These are phyloP conservation scores for Smittium culicis DNA, from an alignment of 371 early-diverging fungal species.

Conservation along the genomic window DNA sequence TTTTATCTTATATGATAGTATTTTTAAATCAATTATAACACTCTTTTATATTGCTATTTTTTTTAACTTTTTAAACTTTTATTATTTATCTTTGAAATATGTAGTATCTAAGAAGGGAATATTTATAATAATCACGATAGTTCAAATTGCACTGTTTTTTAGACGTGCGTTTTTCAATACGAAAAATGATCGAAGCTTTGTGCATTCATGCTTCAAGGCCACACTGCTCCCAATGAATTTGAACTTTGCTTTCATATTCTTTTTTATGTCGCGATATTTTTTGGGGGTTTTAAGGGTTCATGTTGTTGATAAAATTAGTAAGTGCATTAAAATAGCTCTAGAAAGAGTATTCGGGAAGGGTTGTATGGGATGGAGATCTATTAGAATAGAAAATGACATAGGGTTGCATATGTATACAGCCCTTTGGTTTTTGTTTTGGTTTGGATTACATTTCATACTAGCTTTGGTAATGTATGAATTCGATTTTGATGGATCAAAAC, in stretches of 20 bases:
- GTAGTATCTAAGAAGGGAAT: conserved; percentile 7
- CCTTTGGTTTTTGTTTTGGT: conserved; percentile 42
- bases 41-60: neutral
- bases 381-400: conserved; percentile 51
- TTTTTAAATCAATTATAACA: neutral
- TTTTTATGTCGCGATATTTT: conserved; percentile 31
- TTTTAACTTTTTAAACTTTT: neutral
- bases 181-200: neutral
- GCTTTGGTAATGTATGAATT: neutral
- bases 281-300: conserved; percentile 35
- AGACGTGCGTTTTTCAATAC: neutral
- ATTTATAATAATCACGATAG: neutral
- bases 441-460: conserved; percentile 36
- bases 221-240: conserved; percentile 8
- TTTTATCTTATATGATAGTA: too few relatives aligned
- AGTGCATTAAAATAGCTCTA: neutral
- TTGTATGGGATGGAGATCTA: conserved; percentile 26
- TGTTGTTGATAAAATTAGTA: conserved; percentile 20
- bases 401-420: conserved; percentile 54
- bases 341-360: neutral
- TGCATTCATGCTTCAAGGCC: neutral
- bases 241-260: conserved; percentile 25
- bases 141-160: neutral
- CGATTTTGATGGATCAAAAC: neutral
- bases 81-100: neutral